Percentiles rank a stretch among this genome's conserved stretches.
Evolutionary conservation across 345 rosid genomes (phyloP).

Genomic region (Melaleuca quinquenervia): DNA sequence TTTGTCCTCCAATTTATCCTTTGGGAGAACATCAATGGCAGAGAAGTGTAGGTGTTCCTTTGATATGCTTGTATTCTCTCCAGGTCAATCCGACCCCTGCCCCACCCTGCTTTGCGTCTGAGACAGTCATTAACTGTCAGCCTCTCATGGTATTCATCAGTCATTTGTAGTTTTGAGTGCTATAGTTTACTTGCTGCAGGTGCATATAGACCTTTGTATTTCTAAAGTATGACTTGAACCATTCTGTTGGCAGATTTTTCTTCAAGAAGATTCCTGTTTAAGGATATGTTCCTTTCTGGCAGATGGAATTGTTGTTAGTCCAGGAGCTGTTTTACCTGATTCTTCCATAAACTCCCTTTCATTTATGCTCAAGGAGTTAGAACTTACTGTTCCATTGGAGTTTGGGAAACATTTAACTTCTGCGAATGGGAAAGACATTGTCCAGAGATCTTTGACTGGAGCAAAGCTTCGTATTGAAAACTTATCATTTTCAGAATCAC

Average conservation of each 20-base stretch:
- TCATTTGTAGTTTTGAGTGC: background rate
- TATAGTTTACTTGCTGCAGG: background rate
- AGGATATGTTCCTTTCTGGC: constrained; percentile 92
- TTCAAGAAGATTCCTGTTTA: constrained; percentile 96
- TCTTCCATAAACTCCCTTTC: constrained; percentile 59
- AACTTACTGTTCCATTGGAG: constrained; percentile 65
- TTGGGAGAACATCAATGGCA: constrained; percentile 66
- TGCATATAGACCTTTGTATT: background rate
- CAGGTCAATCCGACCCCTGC: constrained; percentile 87
- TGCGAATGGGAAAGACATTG: constrained; percentile 14
- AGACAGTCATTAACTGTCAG: constrained; percentile 81
- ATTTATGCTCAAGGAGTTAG: constrained; percentile 64
- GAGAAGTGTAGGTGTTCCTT: constrained; percentile 45
- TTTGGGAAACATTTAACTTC: constrained; percentile 27
- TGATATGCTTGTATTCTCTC: constrained; percentile 74
- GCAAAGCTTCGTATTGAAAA: constrained; percentile 83
- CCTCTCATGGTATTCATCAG: constrained; percentile 69
- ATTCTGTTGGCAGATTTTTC: constrained; percentile 52
- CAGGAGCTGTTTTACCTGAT: constrained; percentile 70
- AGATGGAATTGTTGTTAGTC: constrained; percentile 84
- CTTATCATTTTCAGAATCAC: constrained; percentile 78
- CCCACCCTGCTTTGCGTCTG: constrained; percentile 74
- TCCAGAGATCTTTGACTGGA: constrained; percentile 54
- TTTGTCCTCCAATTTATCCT: constrained; percentile 90
- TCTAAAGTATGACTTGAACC: background rate